Evolutionary conservation across 352 stramenopile genomes (phyloP).

Genomic region (Phytophthora pluvialis): DNA sequence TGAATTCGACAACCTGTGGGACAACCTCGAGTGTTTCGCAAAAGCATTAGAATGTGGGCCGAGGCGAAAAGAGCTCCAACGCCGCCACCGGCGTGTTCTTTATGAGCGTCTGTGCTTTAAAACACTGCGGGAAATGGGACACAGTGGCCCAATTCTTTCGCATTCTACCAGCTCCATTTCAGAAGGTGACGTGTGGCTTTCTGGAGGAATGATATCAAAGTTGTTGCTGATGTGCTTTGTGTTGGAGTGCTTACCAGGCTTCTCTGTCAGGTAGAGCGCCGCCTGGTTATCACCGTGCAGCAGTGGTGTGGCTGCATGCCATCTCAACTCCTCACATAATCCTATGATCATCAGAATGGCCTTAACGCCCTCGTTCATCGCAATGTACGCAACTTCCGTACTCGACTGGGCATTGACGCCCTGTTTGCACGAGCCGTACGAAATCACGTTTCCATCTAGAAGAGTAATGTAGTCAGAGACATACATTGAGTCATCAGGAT

Average conservation of each 20-base stretch:
- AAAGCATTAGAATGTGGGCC: too few species aligned
- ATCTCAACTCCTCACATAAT: conserved; percentile 3
- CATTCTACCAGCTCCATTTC: too few species aligned
- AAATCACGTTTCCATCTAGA: conserved; percentile 29
- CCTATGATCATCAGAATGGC: conserved; percentile 31
- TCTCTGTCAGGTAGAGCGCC: conserved; percentile 4
- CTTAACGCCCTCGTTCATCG: too few species aligned
- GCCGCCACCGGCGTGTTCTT: too few species aligned
- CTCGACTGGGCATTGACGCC: conserved; percentile 36
- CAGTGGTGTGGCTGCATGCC: background rate
- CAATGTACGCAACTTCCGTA: conserved; percentile 37
- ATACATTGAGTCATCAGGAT: conserved; percentile 22
- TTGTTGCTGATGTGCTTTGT: conserved; percentile 38
- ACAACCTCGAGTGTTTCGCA: too few species aligned
- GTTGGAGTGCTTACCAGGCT: background rate
- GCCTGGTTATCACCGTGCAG: conserved; percentile 13
- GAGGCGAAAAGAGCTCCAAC: too few species aligned
- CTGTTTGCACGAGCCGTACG: conserved; percentile 37
- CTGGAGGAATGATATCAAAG: too few species aligned
- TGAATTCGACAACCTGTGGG: too few species aligned
- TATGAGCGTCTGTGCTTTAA: too few species aligned
- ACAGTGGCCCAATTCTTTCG: too few species aligned
- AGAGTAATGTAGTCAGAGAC: conserved; percentile 34
- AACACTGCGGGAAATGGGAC: too few species aligned
- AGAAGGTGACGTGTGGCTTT: too few species aligned